These are phyloP conservation scores for Xerocomellus chrysenteron DNA, from an alignment of 768 basidiomycete genomes.

Conservation along the genomic window DNA sequence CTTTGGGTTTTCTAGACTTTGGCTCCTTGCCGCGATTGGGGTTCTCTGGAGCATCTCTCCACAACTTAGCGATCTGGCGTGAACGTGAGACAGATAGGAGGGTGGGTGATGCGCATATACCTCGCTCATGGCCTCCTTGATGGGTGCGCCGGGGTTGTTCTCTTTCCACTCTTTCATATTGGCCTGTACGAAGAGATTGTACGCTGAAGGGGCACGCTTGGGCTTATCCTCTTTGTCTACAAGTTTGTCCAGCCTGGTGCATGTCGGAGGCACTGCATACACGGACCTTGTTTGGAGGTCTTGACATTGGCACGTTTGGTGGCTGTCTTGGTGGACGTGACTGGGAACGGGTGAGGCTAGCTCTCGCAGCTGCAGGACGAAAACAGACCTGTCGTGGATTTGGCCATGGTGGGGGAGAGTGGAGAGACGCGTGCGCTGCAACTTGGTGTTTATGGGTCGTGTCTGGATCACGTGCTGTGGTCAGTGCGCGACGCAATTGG, in stretches of 20 bases:
- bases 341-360: constrained; percentile 31
- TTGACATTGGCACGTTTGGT: constrained; percentile 52
- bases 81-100: constrained; percentile 4
- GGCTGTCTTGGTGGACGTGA: constrained; percentile 54
- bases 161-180: constrained; percentile 59
- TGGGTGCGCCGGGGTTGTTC: constrained; percentile 44
- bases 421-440: constrained; percentile 2
- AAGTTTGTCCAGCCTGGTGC: neutral
- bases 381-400: constrained; percentile 46
- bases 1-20: constrained; percentile 48
- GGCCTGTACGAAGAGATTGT: constrained; percentile 56
- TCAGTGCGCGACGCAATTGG: constrained; percentile 14
- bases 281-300: constrained; percentile 39
- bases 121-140: constrained; percentile 55
- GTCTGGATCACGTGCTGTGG: constrained; percentile 31
- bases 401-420: constrained; percentile 43
- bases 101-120: constrained; percentile 25
- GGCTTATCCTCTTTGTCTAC: constrained; percentile 45
- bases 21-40: constrained; percentile 58
- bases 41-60: constrained; percentile 62
- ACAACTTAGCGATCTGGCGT: constrained; percentile 51
- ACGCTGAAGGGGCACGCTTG: constrained; percentile 59
- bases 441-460: constrained; percentile 23
- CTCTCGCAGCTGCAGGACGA: neutral
- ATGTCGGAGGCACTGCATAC: neutral